Evolutionary conservation across 2,329 filamentous ascomycete genomes (phyloP).

Genomic region (Hawksworthiomyces lignivorus): DNA sequence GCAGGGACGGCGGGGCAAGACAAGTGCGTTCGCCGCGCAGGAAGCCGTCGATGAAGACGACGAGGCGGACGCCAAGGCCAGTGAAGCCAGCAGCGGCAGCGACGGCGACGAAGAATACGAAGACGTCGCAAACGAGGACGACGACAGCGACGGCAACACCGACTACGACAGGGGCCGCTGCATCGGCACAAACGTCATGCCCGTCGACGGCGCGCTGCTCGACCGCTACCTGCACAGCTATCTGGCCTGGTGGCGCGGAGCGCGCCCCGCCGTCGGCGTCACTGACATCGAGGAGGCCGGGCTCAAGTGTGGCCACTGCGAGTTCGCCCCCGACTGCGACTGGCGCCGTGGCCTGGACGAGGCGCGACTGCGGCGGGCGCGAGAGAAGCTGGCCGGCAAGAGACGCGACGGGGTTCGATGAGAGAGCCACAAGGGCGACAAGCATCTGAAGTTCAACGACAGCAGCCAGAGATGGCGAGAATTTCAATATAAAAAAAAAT

Average conservation of each 20-base stretch:
- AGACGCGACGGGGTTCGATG: too few relatives aligned
- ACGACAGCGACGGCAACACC: constrained; percentile 22
- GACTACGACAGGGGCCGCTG: constrained; percentile 31
- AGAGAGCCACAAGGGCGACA: too few relatives aligned
- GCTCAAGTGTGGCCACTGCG: constrained; percentile 78
- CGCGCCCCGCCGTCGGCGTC: constrained; percentile 65
- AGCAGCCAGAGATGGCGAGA: too few relatives aligned
- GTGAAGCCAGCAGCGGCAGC: background rate
- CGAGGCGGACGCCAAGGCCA: background rate
- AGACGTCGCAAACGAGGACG: constrained; percentile 13
- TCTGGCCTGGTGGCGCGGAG: constrained; percentile 79
- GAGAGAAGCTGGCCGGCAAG: constrained; percentile 7
- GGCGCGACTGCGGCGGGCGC: constrained; percentile 29
- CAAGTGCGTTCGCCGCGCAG: background rate
- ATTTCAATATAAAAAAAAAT: too few relatives aligned
- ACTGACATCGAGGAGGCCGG: constrained; percentile 68
- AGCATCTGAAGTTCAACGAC: too few relatives aligned
- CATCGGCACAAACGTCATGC: constrained; percentile 50
- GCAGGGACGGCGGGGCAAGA: background rate
- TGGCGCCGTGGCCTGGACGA: constrained; percentile 68
- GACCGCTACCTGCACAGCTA: constrained; percentile 59
- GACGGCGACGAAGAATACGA: constrained; percentile 4
- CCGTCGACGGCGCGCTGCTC: constrained; percentile 56
- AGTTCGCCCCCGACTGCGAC: constrained; percentile 69
- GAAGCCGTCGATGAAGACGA: background rate